Evolutionary conservation across 441 rosid species (phyloP).

Genomic region (Capsella rubella): DNA sequence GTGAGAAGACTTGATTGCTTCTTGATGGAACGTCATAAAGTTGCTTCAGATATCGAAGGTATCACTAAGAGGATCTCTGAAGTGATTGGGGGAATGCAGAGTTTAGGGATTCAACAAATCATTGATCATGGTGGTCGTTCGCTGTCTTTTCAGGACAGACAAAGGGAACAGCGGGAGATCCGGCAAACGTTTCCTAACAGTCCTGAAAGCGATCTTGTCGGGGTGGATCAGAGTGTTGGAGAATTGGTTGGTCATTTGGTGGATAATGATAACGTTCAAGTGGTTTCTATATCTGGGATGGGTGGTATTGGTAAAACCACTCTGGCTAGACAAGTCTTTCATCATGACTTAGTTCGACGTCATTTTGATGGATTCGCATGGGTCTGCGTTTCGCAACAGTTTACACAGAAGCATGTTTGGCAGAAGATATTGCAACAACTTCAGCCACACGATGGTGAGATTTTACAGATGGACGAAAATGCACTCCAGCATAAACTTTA

Average conservation of each 20-base stretch:
- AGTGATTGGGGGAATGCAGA: no score
- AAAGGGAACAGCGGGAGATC: background rate
- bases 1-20: no score
- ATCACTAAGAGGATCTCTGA: no score
- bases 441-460: conserved; percentile 4
- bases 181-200: conserved; percentile 23
- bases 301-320: conserved; percentile 46
- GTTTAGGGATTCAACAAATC: background rate
- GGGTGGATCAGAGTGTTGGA: conserved; percentile 27
- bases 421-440: conserved; percentile 29
- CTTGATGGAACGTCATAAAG: no score
- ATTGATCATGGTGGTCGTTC: background rate
- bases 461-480: conserved; percentile 5
- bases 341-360: background rate
- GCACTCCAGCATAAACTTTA: conserved; percentile 21
- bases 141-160: background rate
- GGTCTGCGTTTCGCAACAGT: conserved; percentile 13
- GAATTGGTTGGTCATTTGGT: conserved; percentile 17
- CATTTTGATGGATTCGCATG: background rate
- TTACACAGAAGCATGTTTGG: background rate
- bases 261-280: background rate
- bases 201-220: conserved; percentile 36
- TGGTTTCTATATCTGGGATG: conserved; percentile 16
- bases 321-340: conserved; percentile 36
- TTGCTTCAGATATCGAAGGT: no score